phyloP scores from a whole-genome alignment of 148 eudicot species.

The Rhododendron mucronatum region DNA sequence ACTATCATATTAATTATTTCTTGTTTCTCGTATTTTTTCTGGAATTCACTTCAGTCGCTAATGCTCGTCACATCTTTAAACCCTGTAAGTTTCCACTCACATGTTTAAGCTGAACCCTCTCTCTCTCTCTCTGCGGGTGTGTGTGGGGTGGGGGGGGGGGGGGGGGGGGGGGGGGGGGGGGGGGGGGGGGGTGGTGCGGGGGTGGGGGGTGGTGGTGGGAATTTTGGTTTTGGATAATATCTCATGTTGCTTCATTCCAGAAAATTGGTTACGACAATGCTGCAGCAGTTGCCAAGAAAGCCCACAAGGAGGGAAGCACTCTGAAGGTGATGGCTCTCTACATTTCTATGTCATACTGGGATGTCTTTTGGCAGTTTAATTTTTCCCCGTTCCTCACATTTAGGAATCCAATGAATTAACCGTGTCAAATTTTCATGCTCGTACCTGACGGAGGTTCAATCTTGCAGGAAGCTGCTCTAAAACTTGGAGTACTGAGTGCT shows the following conservation, averaged over 20 bases:
- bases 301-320: slow-evolving; percentile 89
- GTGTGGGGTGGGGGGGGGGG: background rate
- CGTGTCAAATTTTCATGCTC: background rate
- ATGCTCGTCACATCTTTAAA: slow-evolving; percentile 98
- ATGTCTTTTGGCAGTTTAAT: background rate
- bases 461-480: slow-evolving; percentile 84
- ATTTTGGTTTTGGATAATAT: slow-evolving; percentile 6
- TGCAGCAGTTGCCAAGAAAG: slow-evolving; percentile 92
- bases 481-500: slow-evolving; percentile 70
- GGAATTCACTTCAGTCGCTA: slow-evolving; percentile 59
- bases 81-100: slow-evolving; percentile 58
- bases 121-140: background rate
- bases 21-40: background rate
- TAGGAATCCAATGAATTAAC: background rate
- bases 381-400: background rate
- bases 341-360: background rate
- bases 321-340: slow-evolving; percentile 46
- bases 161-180: background rate
- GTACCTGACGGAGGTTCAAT: slow-evolving; percentile 2
- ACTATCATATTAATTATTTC: slow-evolving; percentile 14
- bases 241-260: slow-evolving; percentile 25
- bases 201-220: background rate
- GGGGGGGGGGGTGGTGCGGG: no score
- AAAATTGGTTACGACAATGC: slow-evolving; percentile 99
- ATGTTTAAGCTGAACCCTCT: background rate